phyloP scores from a whole-genome alignment of 2,329 filamentous ascomycete genomes.

The Neonectria sp. region DNA sequence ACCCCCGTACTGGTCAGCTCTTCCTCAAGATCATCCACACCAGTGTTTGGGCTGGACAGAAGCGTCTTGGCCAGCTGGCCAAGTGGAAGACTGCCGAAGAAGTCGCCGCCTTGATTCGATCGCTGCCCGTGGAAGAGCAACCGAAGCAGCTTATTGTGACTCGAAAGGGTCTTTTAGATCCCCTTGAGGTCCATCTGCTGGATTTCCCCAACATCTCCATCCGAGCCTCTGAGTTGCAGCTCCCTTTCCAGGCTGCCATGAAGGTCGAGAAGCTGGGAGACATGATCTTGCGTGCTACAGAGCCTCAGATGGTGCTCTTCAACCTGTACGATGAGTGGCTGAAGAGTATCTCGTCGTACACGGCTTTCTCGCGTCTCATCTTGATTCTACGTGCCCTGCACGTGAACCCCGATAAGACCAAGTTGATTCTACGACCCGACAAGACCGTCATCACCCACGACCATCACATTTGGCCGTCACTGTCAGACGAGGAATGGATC shows the following conservation, averaged over 20 bases:
- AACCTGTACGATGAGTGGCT: constrained; percentile 99
- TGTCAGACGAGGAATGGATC: constrained; percentile 98
- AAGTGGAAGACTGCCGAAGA: constrained; percentile 99
- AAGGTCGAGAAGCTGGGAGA: constrained; percentile 99
- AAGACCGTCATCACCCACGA: constrained; percentile 99
- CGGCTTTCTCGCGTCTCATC: constrained; percentile 95
- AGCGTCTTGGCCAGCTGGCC: constrained; percentile 96
- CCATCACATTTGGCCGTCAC: constrained; percentile 97
- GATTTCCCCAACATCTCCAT: constrained; percentile 99
- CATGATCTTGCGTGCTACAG: constrained; percentile 97
- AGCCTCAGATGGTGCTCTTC: constrained; percentile 99
- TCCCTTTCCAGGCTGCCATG: constrained; percentile 99
- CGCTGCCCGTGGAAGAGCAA: constrained; percentile 96
- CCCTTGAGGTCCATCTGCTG: constrained; percentile 94
- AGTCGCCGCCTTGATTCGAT: constrained; percentile 97
- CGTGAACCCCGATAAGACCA: constrained; percentile 98
- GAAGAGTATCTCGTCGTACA: constrained; percentile 98
- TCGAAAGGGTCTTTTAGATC: constrained; percentile 95
- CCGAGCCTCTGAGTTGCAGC: constrained; percentile 93
- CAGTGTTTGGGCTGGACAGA: constrained; percentile 98
- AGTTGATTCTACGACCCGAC: constrained; percentile 93
- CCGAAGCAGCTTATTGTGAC: constrained; percentile 99
- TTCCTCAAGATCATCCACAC: constrained; percentile 99
- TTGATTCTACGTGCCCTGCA: constrained; percentile 95
- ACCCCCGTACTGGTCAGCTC: constrained; percentile 96